phyloP scores from a whole-genome alignment of 1,139 yeast genomes.

The Kurtzmaniella quercitrusa region DNA sequence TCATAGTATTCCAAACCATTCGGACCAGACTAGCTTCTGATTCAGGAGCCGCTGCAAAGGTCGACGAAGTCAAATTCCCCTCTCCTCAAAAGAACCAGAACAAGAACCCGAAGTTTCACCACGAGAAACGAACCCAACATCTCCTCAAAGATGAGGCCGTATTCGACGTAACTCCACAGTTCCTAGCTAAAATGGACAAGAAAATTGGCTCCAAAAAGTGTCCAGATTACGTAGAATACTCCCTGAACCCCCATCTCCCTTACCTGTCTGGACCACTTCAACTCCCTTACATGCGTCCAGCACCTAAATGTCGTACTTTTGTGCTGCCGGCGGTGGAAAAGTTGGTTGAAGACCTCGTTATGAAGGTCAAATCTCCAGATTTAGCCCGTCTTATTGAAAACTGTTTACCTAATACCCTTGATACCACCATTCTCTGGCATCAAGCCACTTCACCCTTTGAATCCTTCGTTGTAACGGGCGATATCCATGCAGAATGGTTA shows the following conservation, averaged over 20 bases:
- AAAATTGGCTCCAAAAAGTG: conserved; percentile 19
- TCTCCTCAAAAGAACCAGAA: background rate
- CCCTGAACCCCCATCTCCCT: conserved; percentile 45
- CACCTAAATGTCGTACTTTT: conserved; percentile 69
- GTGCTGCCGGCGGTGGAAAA: conserved; percentile 57
- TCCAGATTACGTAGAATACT: conserved; percentile 40
- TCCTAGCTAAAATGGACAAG: conserved; percentile 17
- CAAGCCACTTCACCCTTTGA: conserved; percentile 13
- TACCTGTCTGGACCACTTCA: conserved; percentile 42
- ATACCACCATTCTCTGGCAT: conserved; percentile 83
- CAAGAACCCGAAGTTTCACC: background rate
- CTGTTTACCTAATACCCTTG: conserved; percentile 82
- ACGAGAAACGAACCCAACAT: background rate
- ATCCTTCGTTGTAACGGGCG: conserved; percentile 78
- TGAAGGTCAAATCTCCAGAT: conserved; percentile 54
- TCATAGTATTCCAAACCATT: background rate
- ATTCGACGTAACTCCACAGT: conserved; percentile 12
- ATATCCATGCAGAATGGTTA: conserved; percentile 86
- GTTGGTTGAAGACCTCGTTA: conserved; percentile 51
- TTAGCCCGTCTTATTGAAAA: conserved; percentile 75
- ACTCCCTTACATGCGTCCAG: conserved; percentile 76
- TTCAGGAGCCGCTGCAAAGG: background rate
- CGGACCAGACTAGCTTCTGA: background rate
- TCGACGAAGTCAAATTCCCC: background rate
- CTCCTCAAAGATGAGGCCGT: conserved; percentile 1